Conservation (phyloP, 495 filamentous ascomycete species). For the Aspergillus wentii region DNA sequence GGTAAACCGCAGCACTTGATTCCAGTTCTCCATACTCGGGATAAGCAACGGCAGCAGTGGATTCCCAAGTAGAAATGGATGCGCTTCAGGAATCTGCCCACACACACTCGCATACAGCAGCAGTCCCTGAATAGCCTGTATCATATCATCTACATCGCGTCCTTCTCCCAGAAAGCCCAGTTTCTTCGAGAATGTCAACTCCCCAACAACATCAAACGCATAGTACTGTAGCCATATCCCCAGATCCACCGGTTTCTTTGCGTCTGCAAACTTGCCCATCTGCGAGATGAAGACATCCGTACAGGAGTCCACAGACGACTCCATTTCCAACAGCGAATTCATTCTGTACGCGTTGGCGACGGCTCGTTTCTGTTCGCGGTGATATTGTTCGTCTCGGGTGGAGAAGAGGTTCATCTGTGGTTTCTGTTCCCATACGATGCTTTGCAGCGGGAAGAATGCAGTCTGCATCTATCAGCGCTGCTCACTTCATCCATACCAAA, state of each 20-base stretch:
- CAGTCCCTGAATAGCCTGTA: constrained; percentile 22
- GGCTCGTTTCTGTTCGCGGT: constrained; percentile 58
- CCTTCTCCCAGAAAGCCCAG: constrained; percentile 38
- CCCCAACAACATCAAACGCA: constrained; percentile 53
- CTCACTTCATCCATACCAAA: constrained; percentile 15
- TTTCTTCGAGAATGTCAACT: constrained; percentile 43
- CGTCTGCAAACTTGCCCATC: constrained; percentile 44
- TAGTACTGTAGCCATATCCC: constrained; percentile 48
- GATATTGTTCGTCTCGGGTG: constrained; percentile 61
- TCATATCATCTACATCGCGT: constrained; percentile 32
- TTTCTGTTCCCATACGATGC: constrained; percentile 25
- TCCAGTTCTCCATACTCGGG: constrained; percentile 29
- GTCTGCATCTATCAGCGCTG: constrained; percentile 22
- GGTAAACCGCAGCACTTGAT: constrained; percentile 24
- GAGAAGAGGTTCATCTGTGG: constrained; percentile 50
- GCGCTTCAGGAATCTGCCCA: constrained; percentile 27
- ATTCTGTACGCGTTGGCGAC: constrained; percentile 43
- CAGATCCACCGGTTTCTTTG: constrained; percentile 48
- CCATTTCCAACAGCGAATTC: constrained; percentile 37
- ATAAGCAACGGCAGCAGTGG: constrained; percentile 29
- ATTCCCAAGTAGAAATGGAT: constrained; percentile 29
- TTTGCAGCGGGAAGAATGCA: constrained; percentile 37
- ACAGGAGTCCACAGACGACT: constrained; percentile 40
- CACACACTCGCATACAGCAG: constrained; percentile 19
- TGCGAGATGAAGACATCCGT: constrained; percentile 29